A percentile compares a stretch with the other conserved stretches of the same genome.
Evolutionary conservation across 2,329 filamentous ascomycete genomes (phyloP).

Genomic region (Endocalyx cinctus): DNA sequence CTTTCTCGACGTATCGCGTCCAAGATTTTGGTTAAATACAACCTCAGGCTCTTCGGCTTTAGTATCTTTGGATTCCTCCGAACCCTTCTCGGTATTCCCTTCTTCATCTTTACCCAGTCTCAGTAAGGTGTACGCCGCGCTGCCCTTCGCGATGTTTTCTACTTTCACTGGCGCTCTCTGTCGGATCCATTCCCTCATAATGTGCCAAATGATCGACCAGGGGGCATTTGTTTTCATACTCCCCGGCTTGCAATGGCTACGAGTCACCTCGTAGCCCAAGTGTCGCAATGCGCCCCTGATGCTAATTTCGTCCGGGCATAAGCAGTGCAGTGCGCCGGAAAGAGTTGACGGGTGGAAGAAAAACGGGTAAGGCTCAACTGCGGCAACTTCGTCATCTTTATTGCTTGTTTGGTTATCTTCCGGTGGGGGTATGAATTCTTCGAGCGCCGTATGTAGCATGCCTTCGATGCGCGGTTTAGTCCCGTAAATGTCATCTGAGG

Average conservation of each 20-base stretch:
- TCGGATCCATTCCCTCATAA: slow-evolving; percentile 87
- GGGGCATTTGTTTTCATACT: slow-evolving; percentile 93
- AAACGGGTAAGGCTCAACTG: slow-evolving; percentile 73
- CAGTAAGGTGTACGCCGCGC: slow-evolving; percentile 68
- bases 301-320: slow-evolving; percentile 72
- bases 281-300: slow-evolving; percentile 76
- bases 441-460: slow-evolving; percentile 83
- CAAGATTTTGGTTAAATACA: slow-evolving; percentile 74
- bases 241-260: slow-evolving; percentile 84
- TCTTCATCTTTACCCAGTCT: slow-evolving; percentile 28
- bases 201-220: slow-evolving; percentile 84
- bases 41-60: slow-evolving; percentile 40
- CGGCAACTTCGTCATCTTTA: slow-evolving; percentile 51
- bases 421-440: slow-evolving; percentile 53
- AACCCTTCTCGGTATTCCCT: slow-evolving; percentile 1
- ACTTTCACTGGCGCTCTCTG: slow-evolving; percentile 76
- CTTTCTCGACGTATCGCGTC: slow-evolving; percentile 61
- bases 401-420: slow-evolving; percentile 17
- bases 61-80: slow-evolving; percentile 23
- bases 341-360: slow-evolving; percentile 76
- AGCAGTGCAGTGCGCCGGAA: slow-evolving; percentile 71
- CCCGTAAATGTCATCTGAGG: slow-evolving; percentile 66
- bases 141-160: slow-evolving; percentile 63
- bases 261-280: slow-evolving; percentile 75
- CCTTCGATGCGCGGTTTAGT: slow-evolving; percentile 81